Conservation (phyloP, 768 basidiomycete genomes). For the Leccinum uliginosum region DNA sequence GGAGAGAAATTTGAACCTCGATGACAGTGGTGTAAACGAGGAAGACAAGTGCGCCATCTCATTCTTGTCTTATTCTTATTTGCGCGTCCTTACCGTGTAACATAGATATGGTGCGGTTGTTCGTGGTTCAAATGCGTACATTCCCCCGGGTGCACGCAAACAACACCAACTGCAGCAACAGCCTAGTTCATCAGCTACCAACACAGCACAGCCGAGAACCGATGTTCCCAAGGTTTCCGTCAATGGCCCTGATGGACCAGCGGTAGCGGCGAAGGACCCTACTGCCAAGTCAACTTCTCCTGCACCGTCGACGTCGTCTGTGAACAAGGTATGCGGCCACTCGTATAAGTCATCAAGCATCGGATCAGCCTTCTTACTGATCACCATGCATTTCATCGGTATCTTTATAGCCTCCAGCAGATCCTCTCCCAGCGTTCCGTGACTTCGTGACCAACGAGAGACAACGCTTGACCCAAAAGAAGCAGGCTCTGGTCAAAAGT, state of each 20-base stretch:
- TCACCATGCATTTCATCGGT: conserved; percentile 1
- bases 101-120: conserved; percentile 88
- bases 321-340: conserved; percentile 46
- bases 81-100: conserved; percentile 18
- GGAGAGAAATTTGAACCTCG: conserved; percentile 64
- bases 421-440: conserved; percentile 80
- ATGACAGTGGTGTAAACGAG: conserved; percentile 79
- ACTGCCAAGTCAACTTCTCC: conserved; percentile 64
- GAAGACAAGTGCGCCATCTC: conserved; percentile 80
- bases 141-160: conserved; percentile 87
- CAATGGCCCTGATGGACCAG: conserved; percentile 72
- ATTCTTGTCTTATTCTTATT: conserved; percentile 11
- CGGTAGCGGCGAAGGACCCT: conserved; percentile 38
- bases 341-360: not conserved
- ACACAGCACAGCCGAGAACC: conserved; percentile 25
- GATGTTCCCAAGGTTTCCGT: conserved; percentile 73
- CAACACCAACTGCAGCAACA: conserved; percentile 30
- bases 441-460: conserved; percentile 92
- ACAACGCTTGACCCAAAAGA: conserved; percentile 85
- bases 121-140: conserved; percentile 83
- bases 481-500: conserved; percentile 81
- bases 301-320: conserved; percentile 42
- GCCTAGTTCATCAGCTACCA: conserved; percentile 21
- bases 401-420: conserved; percentile 54
- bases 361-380: conserved; percentile 5